A percentile compares a stretch with the other conserved stretches of the same genome.
These are phyloP conservation scores for Starmerella khaoyaiensis DNA, from an alignment of 805 yeast species.

Conservation along the genomic window DNA sequence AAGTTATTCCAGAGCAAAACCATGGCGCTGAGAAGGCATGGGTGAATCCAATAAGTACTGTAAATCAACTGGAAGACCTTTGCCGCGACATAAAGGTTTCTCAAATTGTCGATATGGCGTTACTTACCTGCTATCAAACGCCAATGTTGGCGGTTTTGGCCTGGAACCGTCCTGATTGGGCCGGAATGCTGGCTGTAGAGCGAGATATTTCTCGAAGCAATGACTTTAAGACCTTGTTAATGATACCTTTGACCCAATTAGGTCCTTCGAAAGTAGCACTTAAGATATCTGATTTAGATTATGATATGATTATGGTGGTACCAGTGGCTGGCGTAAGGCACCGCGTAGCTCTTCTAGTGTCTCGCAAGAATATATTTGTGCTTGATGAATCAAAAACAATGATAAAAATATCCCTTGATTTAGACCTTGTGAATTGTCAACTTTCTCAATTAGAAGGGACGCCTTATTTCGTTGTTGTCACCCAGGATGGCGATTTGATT, in stretches of 20 bases:
- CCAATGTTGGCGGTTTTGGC: constrained; percentile 67
- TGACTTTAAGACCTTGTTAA: background rate
- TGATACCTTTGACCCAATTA: background rate
- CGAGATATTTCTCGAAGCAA: no score
- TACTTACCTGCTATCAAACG: constrained; percentile 59
- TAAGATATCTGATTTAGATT: constrained; percentile 67
- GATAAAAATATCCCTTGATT: no score
- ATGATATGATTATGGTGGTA: constrained; percentile 51
- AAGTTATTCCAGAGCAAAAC: no score
- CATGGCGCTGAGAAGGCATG: background rate
- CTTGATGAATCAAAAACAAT: no score
- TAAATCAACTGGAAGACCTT: background rate
- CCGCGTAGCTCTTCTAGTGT: constrained; percentile 7
- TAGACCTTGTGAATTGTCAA: no score
- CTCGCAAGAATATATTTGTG: background rate
- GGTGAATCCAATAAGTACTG: no score
- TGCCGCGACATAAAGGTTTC: constrained; percentile 2
- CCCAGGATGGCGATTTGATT: no score
- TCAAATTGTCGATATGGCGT: constrained; percentile 54
- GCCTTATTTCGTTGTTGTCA: no score
- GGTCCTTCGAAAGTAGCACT: constrained; percentile 26
- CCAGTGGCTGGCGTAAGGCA: constrained; percentile 34
- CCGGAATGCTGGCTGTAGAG: constrained; percentile 56
- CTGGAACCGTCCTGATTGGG: constrained; percentile 56
- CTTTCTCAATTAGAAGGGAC: no score